These are phyloP conservation scores for Penicillium griseofulvum DNA, from an alignment of 2,329 filamentous ascomycete species.

Conservation along the genomic window DNA sequence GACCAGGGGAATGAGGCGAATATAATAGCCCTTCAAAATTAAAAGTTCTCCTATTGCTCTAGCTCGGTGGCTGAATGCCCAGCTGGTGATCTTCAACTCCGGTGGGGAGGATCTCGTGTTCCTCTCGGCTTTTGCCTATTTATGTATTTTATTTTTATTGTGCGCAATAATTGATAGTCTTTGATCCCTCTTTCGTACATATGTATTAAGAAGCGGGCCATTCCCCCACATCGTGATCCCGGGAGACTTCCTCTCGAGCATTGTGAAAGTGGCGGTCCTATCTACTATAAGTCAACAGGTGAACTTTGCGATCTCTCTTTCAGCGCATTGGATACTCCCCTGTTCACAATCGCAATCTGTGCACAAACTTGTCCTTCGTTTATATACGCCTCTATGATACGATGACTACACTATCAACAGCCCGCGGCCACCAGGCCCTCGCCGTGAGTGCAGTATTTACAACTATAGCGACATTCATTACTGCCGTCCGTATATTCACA, in stretches of 20 bases:
- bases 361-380: neutral
- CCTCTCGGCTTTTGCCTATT: neutral
- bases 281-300: neutral
- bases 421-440: slow-evolving; percentile 29
- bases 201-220: slow-evolving; percentile 6
- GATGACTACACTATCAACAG: slow-evolving; percentile 27
- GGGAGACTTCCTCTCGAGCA: neutral
- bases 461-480: slow-evolving; percentile 32
- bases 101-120: neutral
- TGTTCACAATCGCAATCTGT: neutral
- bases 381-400: slow-evolving; percentile 10
- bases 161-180: neutral
- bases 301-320: neutral
- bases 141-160: neutral
- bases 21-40: neutral
- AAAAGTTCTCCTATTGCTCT: neutral
- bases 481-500: slow-evolving; percentile 43
- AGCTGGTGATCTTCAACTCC: neutral
- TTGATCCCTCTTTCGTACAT: neutral
- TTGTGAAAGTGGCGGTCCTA: neutral
- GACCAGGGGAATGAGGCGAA: neutral
- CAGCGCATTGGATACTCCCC: neutral
- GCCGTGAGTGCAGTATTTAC: slow-evolving; percentile 32
- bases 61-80: neutral
- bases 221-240: neutral